Conservation (phyloP, 148 eudicot genomes). For the Drosera capensis region DNA sequence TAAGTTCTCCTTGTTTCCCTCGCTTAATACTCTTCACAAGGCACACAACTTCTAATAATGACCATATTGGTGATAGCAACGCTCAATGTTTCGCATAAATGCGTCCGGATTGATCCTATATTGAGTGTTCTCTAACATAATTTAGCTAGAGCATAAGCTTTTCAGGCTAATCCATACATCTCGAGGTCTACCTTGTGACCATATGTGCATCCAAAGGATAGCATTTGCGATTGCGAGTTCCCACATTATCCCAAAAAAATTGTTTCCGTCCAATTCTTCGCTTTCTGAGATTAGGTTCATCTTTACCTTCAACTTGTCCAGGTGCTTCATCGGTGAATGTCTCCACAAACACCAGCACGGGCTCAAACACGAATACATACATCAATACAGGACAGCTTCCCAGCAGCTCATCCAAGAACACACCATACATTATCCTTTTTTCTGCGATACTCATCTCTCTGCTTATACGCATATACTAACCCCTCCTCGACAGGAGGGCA, state of each 20-base stretch:
- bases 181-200: too few species aligned
- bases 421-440: neutral
- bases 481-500: too few species aligned
- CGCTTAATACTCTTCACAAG: too few species aligned
- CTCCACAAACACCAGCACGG: conserved; percentile 31
- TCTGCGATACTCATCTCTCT: neutral
- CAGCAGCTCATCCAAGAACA: conserved; percentile 16
- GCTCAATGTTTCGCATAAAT: too few species aligned
- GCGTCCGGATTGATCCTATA: too few species aligned
- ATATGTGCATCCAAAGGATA: too few species aligned
- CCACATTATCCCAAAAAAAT: neutral
- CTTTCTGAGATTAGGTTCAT: neutral
- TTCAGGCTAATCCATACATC: too few species aligned
- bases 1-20: conserved; percentile 26
- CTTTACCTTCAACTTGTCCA: conserved; percentile 4
- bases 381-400: conserved; percentile 53
- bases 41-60: too few species aligned
- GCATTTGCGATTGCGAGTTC: too few species aligned
- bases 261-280: neutral
- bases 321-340: conserved; percentile 77
- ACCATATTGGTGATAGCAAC: too few species aligned
- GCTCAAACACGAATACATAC: conserved; percentile 46
- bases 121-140: too few species aligned
- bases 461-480: neutral
- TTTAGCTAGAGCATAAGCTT: too few species aligned